Conservation (phyloP, 2,329 filamentous ascomycete species). For the Ceratocystis ficicola region DNA sequence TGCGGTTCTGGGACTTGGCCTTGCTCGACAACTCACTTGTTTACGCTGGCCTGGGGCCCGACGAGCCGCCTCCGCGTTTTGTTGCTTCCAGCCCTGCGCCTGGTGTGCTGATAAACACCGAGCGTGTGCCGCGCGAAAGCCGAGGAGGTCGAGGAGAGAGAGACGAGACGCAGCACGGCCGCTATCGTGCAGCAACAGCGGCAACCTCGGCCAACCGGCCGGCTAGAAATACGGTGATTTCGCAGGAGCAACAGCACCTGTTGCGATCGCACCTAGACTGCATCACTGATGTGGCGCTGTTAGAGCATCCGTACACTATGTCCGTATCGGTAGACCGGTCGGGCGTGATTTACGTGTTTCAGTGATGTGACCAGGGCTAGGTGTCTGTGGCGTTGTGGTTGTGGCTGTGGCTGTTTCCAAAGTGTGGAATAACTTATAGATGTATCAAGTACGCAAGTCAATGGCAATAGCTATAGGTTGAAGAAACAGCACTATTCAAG, state of each 20-base stretch:
- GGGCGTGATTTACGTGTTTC: slow-evolving; percentile 77
- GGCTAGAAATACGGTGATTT: slow-evolving; percentile 71
- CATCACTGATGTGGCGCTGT: slow-evolving; percentile 73
- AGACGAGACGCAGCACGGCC: slow-evolving; percentile 13
- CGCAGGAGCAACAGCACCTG: slow-evolving; percentile 73
- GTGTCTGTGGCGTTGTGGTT: not conserved
- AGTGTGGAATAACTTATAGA: too few relatives aligned
- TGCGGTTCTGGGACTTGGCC: slow-evolving; percentile 85
- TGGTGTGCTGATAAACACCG: slow-evolving; percentile 53
- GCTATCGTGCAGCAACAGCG: slow-evolving; percentile 24
- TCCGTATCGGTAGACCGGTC: slow-evolving; percentile 79
- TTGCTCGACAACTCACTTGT: slow-evolving; percentile 66
- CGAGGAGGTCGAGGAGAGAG: slow-evolving; percentile 25
- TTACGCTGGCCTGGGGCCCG: slow-evolving; percentile 62
- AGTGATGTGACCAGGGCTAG: slow-evolving; percentile 27
- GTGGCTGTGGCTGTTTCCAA: not conserved
- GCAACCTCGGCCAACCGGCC: slow-evolving; percentile 30
- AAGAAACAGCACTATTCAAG: too few relatives aligned
- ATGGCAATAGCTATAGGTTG: too few relatives aligned
- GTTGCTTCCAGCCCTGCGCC: slow-evolving; percentile 49
- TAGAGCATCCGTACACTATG: slow-evolving; percentile 88
- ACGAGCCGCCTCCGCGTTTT: slow-evolving; percentile 64
- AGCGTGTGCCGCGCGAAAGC: slow-evolving; percentile 39
- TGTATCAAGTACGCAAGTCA: too few relatives aligned
- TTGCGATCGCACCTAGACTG: slow-evolving; percentile 78